Conservation (phyloP, 805 yeast species). For the Allodekkera sacchari region DNA sequence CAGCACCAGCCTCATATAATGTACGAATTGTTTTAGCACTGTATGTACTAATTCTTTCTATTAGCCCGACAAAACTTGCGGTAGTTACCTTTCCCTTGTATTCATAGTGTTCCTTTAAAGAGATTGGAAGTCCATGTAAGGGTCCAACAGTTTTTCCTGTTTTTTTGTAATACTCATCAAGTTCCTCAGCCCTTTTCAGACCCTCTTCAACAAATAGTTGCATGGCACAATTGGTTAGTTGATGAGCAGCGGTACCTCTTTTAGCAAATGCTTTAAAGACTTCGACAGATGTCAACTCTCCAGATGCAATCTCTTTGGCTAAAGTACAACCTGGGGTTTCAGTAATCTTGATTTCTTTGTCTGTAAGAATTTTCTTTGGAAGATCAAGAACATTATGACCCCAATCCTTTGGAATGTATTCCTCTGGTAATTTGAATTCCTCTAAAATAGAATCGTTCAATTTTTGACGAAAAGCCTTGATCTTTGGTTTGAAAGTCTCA, state of each 20-base stretch:
- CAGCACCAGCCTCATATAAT: constrained; percentile 44
- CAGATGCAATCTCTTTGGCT: constrained; percentile 27
- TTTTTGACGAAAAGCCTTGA: constrained; percentile 22
- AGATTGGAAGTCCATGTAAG: constrained; percentile 56
- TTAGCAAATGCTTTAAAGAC: constrained; percentile 41
- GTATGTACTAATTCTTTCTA: constrained; percentile 31
- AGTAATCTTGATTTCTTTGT: constrained; percentile 34
- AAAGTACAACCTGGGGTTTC: constrained; percentile 29
- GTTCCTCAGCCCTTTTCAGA: constrained; percentile 36
- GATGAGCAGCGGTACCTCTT: constrained; percentile 41
- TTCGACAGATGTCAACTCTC: constrained; percentile 32
- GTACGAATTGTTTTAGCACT: constrained; percentile 34
- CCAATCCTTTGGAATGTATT: constrained; percentile 10
- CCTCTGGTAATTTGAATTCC: constrained; percentile 11
- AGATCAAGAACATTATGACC: constrained; percentile 21
- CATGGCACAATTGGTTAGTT: constrained; percentile 40
- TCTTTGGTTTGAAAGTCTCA: constrained; percentile 25
- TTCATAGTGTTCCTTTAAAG: constrained; percentile 50
- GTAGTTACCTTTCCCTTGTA: constrained; percentile 45
- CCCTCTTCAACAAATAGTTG: constrained; percentile 41
- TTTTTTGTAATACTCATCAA: constrained; percentile 40
- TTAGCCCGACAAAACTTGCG: constrained; percentile 36
- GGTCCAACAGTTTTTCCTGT: constrained; percentile 46
- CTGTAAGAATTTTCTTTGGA: constrained; percentile 25
- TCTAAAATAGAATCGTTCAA: constrained; percentile 19